phyloP scores from a whole-genome alignment of 495 filamentous ascomycete species.

The Thermothielavioides terrestris region DNA sequence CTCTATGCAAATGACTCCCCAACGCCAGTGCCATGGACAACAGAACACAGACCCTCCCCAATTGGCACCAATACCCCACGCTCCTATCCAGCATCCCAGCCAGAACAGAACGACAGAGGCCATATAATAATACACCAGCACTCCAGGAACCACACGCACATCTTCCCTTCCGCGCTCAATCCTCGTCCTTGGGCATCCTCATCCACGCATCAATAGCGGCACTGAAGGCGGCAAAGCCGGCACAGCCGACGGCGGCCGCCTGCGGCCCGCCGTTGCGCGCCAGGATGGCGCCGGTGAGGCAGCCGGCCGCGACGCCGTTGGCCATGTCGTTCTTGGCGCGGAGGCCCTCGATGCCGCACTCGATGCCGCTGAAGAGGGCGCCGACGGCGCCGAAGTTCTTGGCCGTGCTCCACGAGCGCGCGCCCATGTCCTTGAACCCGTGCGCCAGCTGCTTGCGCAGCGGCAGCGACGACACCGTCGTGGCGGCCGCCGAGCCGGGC shows the following conservation, averaged over 20 bases:
- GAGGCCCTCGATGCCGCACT: constrained; percentile 89
- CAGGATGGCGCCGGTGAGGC: constrained; percentile 81
- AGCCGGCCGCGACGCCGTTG: constrained; percentile 83
- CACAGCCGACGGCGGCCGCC: constrained; percentile 82
- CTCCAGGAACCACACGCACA: background rate
- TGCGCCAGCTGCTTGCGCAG: constrained; percentile 67
- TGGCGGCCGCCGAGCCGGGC: constrained; percentile 20
- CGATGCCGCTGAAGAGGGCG: constrained; percentile 81
- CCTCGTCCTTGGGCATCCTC: constrained; percentile 51
- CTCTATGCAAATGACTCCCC: constrained; percentile 7
- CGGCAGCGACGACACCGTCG: constrained; percentile 57
- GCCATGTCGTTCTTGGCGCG: constrained; percentile 88
- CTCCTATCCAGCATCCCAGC: background rate
- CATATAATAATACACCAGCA: background rate
- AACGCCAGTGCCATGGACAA: constrained; percentile 12
- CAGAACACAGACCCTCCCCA: background rate
- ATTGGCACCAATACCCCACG: too few species aligned
- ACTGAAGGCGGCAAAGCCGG: constrained; percentile 91
- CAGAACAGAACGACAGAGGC: background rate
- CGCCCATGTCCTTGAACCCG: constrained; percentile 92
- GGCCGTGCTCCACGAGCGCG: constrained; percentile 70
- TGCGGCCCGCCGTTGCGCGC: constrained; percentile 81
- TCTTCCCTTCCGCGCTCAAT: constrained; percentile 26
- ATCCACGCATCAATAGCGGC: constrained; percentile 91
- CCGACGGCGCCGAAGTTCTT: constrained; percentile 94